Evolutionary conservation across 1,284 basidiomycete genomes (phyloP), one percentile per base, ranked within the genome.

Genomic region (Leccinum subatratum): DNA sequence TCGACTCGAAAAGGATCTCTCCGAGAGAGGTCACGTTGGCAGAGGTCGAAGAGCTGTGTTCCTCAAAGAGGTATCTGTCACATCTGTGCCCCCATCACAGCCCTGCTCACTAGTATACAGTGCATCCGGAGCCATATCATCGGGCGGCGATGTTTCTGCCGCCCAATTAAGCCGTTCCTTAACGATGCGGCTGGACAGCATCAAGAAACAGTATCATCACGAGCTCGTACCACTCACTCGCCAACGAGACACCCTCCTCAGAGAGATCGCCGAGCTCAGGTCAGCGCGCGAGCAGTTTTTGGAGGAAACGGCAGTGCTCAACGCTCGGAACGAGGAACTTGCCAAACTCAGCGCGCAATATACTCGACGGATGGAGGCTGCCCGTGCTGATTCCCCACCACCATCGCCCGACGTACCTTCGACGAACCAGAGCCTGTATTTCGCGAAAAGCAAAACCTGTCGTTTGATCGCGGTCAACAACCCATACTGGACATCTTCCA

Each of bases 301-400:
- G 20, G 95, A 97, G 72, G 96, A 98, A 80, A 93, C 95, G 1
- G 91, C 93, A 0, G 88, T 90, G 22, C 85, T 99, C 62, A 95
- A 94, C 74, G 90, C 90, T 16, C 89, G 95, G 66, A 98, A 98
- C 79, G 95, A 96, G 73, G 93, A 96, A 76, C 84, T 98, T 12
- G 91, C 91, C 6, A 92, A 95, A 74, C 85, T 96, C 63, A 92
- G 92, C 71, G 83, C 89, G 2, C 90, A 94, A 66, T 91, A 95
- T 70, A 79, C 87, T 5, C 87, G 90, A 51, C 89, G 92, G 64
- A 83, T 91, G 71, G 94, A 96, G 66, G 74, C 78, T 39, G 30
- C 68, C 32, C 77, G 79, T 20, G 72, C 80, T 8, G 83, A 84
- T 56, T 56, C 51, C 22, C 51, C 22, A 4, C 77, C 78, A 8